Percentiles rank a stretch among this genome's conserved stretches.
These are phyloP conservation scores for Boletus rufocinnamomeus DNA, from an alignment of 768 basidiomycete species.

Conservation along the genomic window DNA sequence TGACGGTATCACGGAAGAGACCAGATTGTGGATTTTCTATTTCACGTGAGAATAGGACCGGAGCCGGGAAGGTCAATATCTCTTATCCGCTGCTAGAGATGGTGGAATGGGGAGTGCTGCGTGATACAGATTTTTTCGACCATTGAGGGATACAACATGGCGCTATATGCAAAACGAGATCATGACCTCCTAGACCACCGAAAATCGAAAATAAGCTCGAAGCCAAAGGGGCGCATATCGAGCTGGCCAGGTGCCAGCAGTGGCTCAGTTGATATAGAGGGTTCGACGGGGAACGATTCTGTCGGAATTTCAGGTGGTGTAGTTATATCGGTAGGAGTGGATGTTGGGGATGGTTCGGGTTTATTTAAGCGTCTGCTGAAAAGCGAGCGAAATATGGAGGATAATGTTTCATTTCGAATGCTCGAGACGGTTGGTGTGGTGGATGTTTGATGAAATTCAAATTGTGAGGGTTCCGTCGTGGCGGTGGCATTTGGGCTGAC, in stretches of 20 bases:
- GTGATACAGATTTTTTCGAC: conserved; percentile 16
- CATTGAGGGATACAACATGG: conserved; percentile 24
- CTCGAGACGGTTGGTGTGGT: conserved; percentile 1
- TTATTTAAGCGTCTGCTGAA: conserved; percentile 19
- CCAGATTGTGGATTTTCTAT: not conserved
- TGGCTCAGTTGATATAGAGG: conserved; percentile 18
- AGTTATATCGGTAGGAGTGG: not conserved
- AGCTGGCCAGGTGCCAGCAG: conserved; percentile 51
- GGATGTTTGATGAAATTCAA: conserved; percentile 19
- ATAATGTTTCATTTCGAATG: conserved; percentile 23
- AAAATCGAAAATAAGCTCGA: conserved; percentile 74
- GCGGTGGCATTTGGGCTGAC: conserved; percentile 34
- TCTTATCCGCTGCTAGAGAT: not conserved
- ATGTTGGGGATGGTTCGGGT: not conserved
- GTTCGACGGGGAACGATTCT: conserved; percentile 6
- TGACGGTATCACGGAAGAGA: not conserved
- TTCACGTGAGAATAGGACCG: not conserved
- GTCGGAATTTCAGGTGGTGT: conserved; percentile 8
- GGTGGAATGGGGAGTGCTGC: not conserved
- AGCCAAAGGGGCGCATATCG: conserved; percentile 71
- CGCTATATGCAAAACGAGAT: conserved; percentile 13
- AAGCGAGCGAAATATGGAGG: conserved; percentile 27
- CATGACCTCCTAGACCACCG: conserved; percentile 51
- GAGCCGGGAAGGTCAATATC: too few species aligned
- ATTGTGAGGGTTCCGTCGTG: conserved; percentile 18